Evolutionary conservation across 2,329 filamentous ascomycete genomes (phyloP).

Genomic region (Nectriaceae sp.): DNA sequence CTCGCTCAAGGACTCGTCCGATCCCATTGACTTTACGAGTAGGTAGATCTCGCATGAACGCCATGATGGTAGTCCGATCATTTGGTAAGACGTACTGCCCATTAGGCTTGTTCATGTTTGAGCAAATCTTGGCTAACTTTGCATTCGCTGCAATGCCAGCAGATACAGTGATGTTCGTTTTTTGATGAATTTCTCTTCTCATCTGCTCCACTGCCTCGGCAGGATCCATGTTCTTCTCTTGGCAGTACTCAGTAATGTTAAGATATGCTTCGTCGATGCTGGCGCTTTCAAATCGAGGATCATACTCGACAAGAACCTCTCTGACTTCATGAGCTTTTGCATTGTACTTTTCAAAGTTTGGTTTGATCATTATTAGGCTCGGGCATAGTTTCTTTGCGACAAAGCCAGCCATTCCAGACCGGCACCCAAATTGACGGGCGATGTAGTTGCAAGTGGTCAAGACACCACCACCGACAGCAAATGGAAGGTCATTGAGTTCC

Average conservation of each 20-base stretch:
- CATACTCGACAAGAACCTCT: conserved; percentile 80
- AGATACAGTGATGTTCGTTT: conserved; percentile 83
- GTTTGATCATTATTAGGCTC: conserved; percentile 75
- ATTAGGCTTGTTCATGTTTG: conserved; percentile 95
- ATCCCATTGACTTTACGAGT: conserved; percentile 93
- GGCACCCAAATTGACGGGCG: conserved; percentile 85
- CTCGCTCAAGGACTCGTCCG: conserved; percentile 90
- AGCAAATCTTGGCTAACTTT: conserved; percentile 92
- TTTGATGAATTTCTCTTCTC: conserved; percentile 73
- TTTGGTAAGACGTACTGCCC: conserved; percentile 80
- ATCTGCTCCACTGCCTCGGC: conserved; percentile 77
- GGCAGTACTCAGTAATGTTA: conserved; percentile 88
- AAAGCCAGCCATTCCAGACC: conserved; percentile 94
- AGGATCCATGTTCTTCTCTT: conserved; percentile 65
- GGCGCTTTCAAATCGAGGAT: conserved; percentile 86
- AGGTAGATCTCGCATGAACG: conserved; percentile 81
- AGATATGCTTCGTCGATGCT: conserved; percentile 97
- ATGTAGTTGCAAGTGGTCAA: conserved; percentile 79
- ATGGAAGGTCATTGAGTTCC: conserved; percentile 82
- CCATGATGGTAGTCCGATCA: conserved; percentile 74
- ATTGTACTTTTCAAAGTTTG: conserved; percentile 89
- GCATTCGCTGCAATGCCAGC: conserved; percentile 94
- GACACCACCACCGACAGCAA: conserved; percentile 78
- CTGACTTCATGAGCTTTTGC: conserved; percentile 89
- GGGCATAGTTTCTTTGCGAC: conserved; percentile 95